A percentile compares a stretch with the other conserved stretches of the same genome.
Conservation (phyloP, 495 filamentous ascomycete genomes). For the Articulospora tetracladia region DNA sequence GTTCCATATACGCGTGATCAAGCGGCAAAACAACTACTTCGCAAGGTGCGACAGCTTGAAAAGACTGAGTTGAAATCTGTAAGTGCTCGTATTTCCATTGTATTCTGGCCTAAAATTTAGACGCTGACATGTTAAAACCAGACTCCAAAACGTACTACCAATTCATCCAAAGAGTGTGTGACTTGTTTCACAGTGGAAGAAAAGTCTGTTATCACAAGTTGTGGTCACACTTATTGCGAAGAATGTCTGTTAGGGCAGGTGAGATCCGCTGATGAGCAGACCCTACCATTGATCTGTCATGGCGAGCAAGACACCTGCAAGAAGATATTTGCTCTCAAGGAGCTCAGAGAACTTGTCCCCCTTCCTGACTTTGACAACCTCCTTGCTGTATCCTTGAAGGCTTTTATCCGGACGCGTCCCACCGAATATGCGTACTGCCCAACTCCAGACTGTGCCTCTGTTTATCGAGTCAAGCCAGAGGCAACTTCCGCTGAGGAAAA, state of each 20-base stretch:
- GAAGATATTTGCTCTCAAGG: slow-evolving; percentile 16
- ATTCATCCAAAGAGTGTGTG: neutral
- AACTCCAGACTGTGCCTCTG: neutral
- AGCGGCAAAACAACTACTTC: neutral
- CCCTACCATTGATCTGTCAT: slow-evolving; percentile 31
- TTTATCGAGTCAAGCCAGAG: neutral
- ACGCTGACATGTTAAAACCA: no score
- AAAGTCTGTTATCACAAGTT: slow-evolving; percentile 11
- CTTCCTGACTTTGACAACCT: neutral
- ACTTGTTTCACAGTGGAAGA: neutral
- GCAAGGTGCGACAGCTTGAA: neutral
- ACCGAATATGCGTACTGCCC: neutral
- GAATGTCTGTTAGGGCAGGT: slow-evolving; percentile 32
- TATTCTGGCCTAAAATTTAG: no score
- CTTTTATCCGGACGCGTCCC: neutral
- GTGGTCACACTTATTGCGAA: slow-evolving; percentile 35
- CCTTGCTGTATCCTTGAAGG: neutral
- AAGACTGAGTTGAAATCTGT: slow-evolving; percentile 17
- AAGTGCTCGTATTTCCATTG: no score
- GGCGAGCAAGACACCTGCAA: slow-evolving; percentile 19
- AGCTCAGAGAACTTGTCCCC: slow-evolving; percentile 9
- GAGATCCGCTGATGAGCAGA: slow-evolving; percentile 8
- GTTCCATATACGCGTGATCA: neutral
- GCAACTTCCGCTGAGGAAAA: neutral
- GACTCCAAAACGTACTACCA: neutral